Evolutionary conservation across 805 yeast species (phyloP), one percentile per base, ranked within the genome.

Genomic region (Teunomyces aglyptinius): DNA sequence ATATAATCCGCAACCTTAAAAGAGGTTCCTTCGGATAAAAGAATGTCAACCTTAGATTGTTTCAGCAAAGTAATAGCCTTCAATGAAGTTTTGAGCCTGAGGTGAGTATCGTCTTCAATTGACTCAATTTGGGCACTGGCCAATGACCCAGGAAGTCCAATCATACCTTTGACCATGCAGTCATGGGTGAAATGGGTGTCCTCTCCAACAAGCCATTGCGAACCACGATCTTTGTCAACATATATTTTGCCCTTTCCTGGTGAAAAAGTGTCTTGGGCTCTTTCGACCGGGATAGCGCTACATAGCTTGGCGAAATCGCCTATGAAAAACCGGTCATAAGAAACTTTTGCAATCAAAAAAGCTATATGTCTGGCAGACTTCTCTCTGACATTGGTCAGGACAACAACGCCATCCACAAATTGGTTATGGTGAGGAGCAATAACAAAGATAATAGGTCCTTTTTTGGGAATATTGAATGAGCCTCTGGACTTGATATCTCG

Each of bases 351-450:
- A 12, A 69, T 63, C 47, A 71, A 59, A 44, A 64, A 63, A 13
- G 75, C 63, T 5, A 70, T 62, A 13, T 68, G 49, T 36, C 76
- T 49, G 10, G 66, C 61, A 2, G 64, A 52, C 31, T 50, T 52
- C 38, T 67, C 58, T 19, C 60, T 60, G n/a, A 68, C 68, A 44
- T 63, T 60, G 20, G 68, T 53, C 66, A 70, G 66, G 38, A 69
- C 69, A 26, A 70, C 62, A 34, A 68, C 49, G 1, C 69, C 73
- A 53, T 71, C 76, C 16, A 71, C 61, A 45, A 70, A 71, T 50
- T 71, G 74, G 51, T 71, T 71, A 47, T 67, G 73, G 52, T 71
- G 76, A 2, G 76, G 76, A 1, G 73, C 76, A 46, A 70, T 63
- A 7, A 70, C 76, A 47, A 71, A 68, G 15, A 71, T 56, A 16